These are phyloP conservation scores for Citrus maxima DNA, from an alignment of 345 rosid species.

Conservation along the genomic window DNA sequence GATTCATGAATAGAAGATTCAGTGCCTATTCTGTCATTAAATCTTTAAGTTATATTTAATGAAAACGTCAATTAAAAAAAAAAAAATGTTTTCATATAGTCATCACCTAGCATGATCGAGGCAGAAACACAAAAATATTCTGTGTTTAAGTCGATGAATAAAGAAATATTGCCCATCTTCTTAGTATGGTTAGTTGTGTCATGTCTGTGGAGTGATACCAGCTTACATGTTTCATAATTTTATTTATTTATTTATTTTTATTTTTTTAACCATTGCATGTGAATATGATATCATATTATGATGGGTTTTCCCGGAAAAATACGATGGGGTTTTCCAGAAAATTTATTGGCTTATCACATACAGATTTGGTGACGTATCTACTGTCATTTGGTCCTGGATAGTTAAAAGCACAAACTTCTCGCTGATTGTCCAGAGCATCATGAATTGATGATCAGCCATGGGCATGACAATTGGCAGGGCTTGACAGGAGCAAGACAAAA, in stretches of 20 bases:
- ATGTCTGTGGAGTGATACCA: neutral
- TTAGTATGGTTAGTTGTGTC: neutral
- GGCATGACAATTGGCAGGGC: neutral
- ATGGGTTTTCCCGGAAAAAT: neutral
- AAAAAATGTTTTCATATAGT: neutral
- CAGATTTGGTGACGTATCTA: slow-evolving; percentile 23
- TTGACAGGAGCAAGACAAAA: neutral
- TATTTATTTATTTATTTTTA: too few relatives aligned
- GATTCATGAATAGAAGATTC: neutral
- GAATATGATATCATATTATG: neutral
- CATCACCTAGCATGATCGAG: neutral
- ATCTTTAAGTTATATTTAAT: too few relatives aligned
- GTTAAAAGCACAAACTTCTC: slow-evolving; percentile 17
- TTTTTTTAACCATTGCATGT: neutral
- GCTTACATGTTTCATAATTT: neutral
- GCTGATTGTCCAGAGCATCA: neutral
- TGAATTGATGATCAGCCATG: neutral
- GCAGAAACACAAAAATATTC: neutral
- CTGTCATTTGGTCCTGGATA: neutral
- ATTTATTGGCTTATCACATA: slow-evolving; percentile 12
- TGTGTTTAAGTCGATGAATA: neutral
- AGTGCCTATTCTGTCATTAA: neutral
- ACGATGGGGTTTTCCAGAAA: neutral
- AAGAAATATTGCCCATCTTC: neutral
- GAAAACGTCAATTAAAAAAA: neutral